phyloP scores from a whole-genome alignment of 371 early-diverging fungal genomes.

The Homolaphlyctis polyrhiza region DNA sequence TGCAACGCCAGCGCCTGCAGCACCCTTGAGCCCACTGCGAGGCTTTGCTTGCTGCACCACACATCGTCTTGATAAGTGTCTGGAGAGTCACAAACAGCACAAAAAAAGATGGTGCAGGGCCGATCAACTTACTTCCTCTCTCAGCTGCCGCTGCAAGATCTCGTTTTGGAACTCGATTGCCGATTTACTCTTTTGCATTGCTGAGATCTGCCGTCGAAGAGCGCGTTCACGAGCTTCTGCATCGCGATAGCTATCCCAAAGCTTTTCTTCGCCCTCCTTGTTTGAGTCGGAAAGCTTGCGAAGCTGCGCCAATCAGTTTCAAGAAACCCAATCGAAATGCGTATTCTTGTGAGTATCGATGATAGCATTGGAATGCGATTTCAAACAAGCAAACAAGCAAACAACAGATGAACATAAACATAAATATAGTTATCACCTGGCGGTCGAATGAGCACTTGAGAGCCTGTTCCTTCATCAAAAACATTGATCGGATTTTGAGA shows the following conservation, averaged over 20 bases:
- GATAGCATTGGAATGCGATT: too few relatives aligned
- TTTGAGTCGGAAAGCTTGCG: constrained; percentile 40
- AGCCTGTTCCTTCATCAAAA: constrained; percentile 44
- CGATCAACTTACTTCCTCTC: constrained; percentile 27
- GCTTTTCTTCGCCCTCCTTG: constrained; percentile 47
- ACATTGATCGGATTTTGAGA: constrained; percentile 48
- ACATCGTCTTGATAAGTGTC: not conserved
- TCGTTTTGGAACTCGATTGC: constrained; percentile 18
- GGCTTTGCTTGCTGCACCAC: constrained; percentile 16
- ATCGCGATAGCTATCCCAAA: constrained; percentile 51
- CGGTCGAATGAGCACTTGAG: constrained; percentile 34
- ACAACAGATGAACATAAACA: not conserved
- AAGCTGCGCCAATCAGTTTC: constrained; percentile 18
- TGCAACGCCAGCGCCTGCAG: not conserved
- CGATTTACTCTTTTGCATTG: constrained; percentile 27
- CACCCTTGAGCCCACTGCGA: not conserved
- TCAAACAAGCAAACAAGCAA: not conserved
- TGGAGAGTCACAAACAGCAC: not conserved
- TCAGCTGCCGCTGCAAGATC: constrained; percentile 27
- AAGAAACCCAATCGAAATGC: not conserved
- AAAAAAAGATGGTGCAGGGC: not conserved
- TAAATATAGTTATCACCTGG: constrained; percentile 23
- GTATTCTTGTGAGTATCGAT: not conserved
- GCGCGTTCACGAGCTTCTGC: constrained; percentile 46
- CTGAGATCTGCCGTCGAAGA: constrained; percentile 37